A percentile compares a stretch with the other conserved stretches of the same genome.
Conservation (phyloP, 148 eudicot genomes). For the Chenopodium suecicum region DNA sequence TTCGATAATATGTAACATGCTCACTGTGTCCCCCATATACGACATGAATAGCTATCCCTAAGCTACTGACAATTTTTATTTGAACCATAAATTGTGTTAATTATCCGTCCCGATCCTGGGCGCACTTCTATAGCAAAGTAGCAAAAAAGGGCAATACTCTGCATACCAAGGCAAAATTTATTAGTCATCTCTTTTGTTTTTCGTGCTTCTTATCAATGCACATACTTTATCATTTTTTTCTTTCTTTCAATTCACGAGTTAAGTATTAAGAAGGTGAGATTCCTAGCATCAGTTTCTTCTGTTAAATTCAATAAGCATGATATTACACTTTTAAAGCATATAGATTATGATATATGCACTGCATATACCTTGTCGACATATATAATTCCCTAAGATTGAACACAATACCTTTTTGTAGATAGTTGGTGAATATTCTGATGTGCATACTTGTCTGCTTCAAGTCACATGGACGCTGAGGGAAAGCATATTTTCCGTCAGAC, state of each 20-base stretch:
- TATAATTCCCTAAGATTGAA: no score
- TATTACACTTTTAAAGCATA: neutral
- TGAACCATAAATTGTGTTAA: no score
- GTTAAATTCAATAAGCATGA: neutral
- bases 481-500: conserved; percentile 5
- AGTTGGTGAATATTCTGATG: conserved; percentile 21
- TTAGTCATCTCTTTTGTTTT: neutral
- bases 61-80: no score
- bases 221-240: no score
- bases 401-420: conserved; percentile 7
- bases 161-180: neutral
- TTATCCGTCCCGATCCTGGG: neutral
- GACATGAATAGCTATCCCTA: no score
- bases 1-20: neutral
- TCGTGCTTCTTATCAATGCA: neutral
- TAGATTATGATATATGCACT: neutral
- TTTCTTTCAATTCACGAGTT: neutral
- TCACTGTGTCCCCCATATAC: neutral
- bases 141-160: neutral
- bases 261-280: neutral
- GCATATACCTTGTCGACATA: neutral
- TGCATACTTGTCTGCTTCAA: conserved; percentile 21
- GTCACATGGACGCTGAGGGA: conserved; percentile 24
- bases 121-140: neutral
- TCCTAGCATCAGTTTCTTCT: neutral